Evolutionary conservation across 176 grass and related monocot species (phyloP).

Genomic region (Panicum miliaceum): DNA sequence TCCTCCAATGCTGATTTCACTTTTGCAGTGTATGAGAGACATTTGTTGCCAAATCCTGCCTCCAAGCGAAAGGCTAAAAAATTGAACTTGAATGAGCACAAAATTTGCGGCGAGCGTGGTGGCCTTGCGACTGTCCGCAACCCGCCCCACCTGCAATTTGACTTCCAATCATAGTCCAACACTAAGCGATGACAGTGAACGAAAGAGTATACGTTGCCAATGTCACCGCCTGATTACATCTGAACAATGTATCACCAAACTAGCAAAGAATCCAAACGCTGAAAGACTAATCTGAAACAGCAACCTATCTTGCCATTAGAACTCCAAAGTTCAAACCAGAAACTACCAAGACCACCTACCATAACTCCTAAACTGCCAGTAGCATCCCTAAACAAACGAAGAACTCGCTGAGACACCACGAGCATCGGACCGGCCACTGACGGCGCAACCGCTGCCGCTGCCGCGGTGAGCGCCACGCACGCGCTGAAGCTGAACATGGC

Average conservation of each 20-base stretch:
- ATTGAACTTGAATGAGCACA: too few relatives aligned
- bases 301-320: constrained; percentile 67
- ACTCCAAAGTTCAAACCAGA: constrained; percentile 25
- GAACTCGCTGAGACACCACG: constrained; percentile 23
- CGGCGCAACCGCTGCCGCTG: constrained; percentile 4
- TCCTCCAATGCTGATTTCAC: too few relatives aligned
- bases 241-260: constrained; percentile 51
- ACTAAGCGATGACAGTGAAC: neutral
- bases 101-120: too few relatives aligned
- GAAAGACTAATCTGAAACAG: constrained; percentile 44
- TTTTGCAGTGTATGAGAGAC: too few relatives aligned
- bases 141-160: too few relatives aligned
- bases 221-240: constrained; percentile 46
- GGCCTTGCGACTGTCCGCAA: too few relatives aligned
- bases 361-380: constrained; percentile 24
- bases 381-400: constrained; percentile 8
- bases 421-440: constrained; percentile 34
- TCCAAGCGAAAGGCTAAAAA: too few relatives aligned
- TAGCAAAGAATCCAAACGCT: constrained; percentile 19
- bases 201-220: constrained; percentile 53
- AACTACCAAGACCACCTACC: neutral
- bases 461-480: constrained; percentile 35
- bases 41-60: too few relatives aligned
- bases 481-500: constrained; percentile 41
- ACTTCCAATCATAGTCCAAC: neutral